Base-by-base conservation (phyloP, 2,329 filamentous ascomycete genomes). In the Neurospora sp. region DNA sequence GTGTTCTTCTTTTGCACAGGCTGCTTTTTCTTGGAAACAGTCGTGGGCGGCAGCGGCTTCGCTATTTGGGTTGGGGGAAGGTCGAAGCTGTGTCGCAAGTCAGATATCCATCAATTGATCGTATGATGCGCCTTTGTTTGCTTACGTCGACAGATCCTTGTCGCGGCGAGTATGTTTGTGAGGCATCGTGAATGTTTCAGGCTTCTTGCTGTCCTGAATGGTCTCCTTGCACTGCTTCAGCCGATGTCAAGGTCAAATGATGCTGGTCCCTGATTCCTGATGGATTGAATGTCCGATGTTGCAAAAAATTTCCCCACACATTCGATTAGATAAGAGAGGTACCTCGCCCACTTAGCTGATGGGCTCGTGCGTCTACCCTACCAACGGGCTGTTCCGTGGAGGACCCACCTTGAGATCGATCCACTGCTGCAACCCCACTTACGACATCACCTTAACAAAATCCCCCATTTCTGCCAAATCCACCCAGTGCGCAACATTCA, bases 101-200 rank as follows among this genome's bases (percentile, higher is more conserved):
- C 78, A 69, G 70, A 36, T 46, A 62, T 43, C 38, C 19, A 38
- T 52, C 11, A 69, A 68, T 23, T 28, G 43, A 67, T 37, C n/a
- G 46, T 28, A 6, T 23, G 17, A 62, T 38, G 19, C n/a, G 23
- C 17, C 39, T 33, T 40, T n/a, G 4, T 28, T 17, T 28, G 71
- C 76, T 72, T 73, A 89, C 89, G 83, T 82, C 17, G 82, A 82
- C 67, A 83, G 82, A 71, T 89, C 86, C 67, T 83, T 83, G 11
- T 82, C 84, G 69, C 87, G 87, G 74, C 91, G 86, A 73, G 91
- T 95, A 79, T 96, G 92, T 81, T 96, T 96, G 82, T 95, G 92
- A 79, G 92, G 92, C 92, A 96, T 96, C 40, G 70, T 81, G 72
- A 62, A 57, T 37, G 17, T 46, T 40, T 68, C 41, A 43, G 33